Evolutionary conservation across 495 filamentous ascomycete species (phyloP), one percentile per base, ranked within the genome.

Genomic region (Hypoxylon perforatum): DNA sequence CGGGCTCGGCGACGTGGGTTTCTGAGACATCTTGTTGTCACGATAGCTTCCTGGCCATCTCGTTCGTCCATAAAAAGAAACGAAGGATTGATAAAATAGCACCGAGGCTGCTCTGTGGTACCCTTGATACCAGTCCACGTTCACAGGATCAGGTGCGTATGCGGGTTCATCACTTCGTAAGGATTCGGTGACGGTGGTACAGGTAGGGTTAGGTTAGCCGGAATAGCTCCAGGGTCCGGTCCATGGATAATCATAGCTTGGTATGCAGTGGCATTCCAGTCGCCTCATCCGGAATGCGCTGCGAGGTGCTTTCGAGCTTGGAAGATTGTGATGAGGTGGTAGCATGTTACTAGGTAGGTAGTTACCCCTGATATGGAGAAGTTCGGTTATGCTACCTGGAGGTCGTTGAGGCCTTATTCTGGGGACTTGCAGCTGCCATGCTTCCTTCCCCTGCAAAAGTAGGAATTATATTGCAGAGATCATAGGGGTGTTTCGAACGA

Each of bases 91-190:
- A 12, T 44, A 11, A 9, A 39, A 15, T 25, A 35, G 49, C 39
- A 19, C 39, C 17, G 18, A 30, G n/a, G 6, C 5, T 30, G 18
- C 12, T 1, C 23, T 21, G 11, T 22, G 25, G 55, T 47, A 35
- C 25, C 50, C 15, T 17, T 17, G 23, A 22, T 64, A 60, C 60
- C 56, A 19, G 8, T 50, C 36, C 60, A 51, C 15, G 50, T 59
- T 15, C 3, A 17, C 22, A 23, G 14, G 28, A 1, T 3, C 22
- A 53, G 25, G 35, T 25, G 39, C 61, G 45, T 45, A 19, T 17
- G 17, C 17, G 23, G 22, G 11, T 38, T 50, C 23, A 12, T 45
- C 57, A 22, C 44, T 33, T 46, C 23, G 19, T 45, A 41, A 5
- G 4, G 33, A 19, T 28, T 57, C 28, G 17, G 19, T 44, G 22